These are phyloP conservation scores for Thermochaetoides dissita DNA, from an alignment of 2,329 filamentous ascomycete species.

Conservation along the genomic window DNA sequence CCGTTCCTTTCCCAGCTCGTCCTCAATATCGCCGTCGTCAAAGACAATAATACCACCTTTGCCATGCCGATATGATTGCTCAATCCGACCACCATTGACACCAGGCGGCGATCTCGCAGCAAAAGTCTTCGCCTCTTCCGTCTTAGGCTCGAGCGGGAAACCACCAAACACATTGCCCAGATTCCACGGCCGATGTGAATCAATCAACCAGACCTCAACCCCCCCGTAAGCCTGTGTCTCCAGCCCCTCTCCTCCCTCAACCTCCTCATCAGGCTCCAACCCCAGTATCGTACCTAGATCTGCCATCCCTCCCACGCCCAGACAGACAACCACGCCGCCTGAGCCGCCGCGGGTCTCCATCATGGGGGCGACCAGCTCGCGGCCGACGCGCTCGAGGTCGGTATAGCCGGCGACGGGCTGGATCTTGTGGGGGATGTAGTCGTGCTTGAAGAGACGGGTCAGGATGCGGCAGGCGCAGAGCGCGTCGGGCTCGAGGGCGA, in stretches of 20 bases:
- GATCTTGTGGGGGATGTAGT: conserved; percentile 96
- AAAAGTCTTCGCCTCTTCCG: conserved; percentile 32
- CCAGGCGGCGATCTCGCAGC: conserved; percentile 45
- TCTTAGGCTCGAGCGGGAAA: conserved; percentile 39
- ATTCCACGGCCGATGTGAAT: conserved; percentile 89
- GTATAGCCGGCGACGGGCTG: conserved; percentile 87
- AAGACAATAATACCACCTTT: conserved; percentile 85
- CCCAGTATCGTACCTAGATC: conserved; percentile 72
- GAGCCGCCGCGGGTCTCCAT: conserved; percentile 70
- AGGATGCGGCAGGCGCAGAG: conserved; percentile 92
- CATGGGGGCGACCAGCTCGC: conserved; percentile 71
- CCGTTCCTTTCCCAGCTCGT: conserved; percentile 59
- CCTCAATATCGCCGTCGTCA: conserved; percentile 89
- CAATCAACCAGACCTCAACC: conserved; percentile 92
- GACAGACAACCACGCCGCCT: conserved; percentile 79
- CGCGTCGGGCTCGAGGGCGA: conserved; percentile 86
- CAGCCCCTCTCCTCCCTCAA: conserved; percentile 48
- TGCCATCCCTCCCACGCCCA: conserved; percentile 84
- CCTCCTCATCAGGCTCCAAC: conserved; percentile 53
- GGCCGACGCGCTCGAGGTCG: conserved; percentile 68
- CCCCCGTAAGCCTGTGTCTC: conserved; percentile 58
- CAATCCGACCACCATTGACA: conserved; percentile 59
- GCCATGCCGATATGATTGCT: conserved; percentile 58
- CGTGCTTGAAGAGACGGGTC: conserved; percentile 83
- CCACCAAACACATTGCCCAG: conserved; percentile 84